These are phyloP conservation scores for Talaromyces sp. DNA, from an alignment of 2,329 filamentous ascomycete species.

Conservation along the genomic window DNA sequence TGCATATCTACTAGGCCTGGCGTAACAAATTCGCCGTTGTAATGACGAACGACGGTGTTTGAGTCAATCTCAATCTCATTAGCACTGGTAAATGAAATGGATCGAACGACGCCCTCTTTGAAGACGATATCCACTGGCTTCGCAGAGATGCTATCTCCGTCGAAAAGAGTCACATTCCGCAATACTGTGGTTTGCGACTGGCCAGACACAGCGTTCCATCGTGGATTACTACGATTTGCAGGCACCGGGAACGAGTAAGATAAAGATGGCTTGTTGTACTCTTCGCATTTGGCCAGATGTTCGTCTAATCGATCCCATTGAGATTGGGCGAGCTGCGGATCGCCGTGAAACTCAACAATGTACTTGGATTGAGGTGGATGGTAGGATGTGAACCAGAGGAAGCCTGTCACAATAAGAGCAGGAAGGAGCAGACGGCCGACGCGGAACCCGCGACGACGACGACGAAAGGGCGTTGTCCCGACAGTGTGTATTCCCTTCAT, in stretches of 20 bases:
- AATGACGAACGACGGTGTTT: slow-evolving; percentile 11
- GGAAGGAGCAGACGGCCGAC: slow-evolving; percentile 13
- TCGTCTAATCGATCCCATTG: slow-evolving; percentile 18
- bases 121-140: slow-evolving; percentile 39
- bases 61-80: not conserved
- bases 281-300: slow-evolving; percentile 26
- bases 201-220: slow-evolving; percentile 41
- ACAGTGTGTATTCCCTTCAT: slow-evolving; percentile 3
- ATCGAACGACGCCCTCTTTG: slow-evolving; percentile 46
- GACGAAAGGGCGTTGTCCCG: slow-evolving; percentile 3
- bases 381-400: slow-evolving; percentile 14
- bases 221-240: slow-evolving; percentile 33
- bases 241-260: slow-evolving; percentile 22
- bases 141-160: slow-evolving; percentile 38
- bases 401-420: slow-evolving; percentile 9
- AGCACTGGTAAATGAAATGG: slow-evolving; percentile 15
- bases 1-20: slow-evolving; percentile 71
- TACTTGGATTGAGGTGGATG: slow-evolving; percentile 15
- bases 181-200: slow-evolving; percentile 39
- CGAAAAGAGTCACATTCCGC: slow-evolving; percentile 45
- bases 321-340: slow-evolving; percentile 13
- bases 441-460: slow-evolving; percentile 5
- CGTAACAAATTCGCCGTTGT: slow-evolving; percentile 58
- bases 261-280: slow-evolving; percentile 23
- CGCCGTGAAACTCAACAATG: slow-evolving; percentile 15